Evolutionary conservation across 1,284 basidiomycete species (phyloP), one percentile per base, ranked within the genome.

Genomic region (Lentinula novae-zelandiae): DNA sequence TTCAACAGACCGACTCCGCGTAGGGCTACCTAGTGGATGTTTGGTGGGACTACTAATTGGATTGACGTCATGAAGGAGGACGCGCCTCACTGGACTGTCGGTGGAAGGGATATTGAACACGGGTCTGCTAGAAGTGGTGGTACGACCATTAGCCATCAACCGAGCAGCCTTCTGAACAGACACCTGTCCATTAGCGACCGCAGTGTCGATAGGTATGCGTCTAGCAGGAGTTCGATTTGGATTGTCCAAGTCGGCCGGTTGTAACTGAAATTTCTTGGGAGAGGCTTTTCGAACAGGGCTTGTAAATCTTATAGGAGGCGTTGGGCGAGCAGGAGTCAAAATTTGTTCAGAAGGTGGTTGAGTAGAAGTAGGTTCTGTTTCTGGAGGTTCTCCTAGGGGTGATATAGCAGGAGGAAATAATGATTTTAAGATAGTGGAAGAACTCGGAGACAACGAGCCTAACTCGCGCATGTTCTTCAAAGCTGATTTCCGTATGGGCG

Each of bases 21-120:
- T 6, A 46, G 58, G 58, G 46, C 51, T 60, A 6, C 60, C 39
- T 9, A 15, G 48, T n/a, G 48, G n/a, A 15, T 9, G 57, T 27
- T 53, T 61, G 1, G 48, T 51, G 10, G 54, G 54, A 31, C 53
- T 61, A 17, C 13, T 5, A 15, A 22, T 15, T 15, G 2, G 3
- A 44, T 44, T 22, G 36, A 34, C 74, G 75, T 53, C 68, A 36
- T 67, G 60, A 51, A 81, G 65, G 2, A 77, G 75, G 17, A 87
- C 73, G 48, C 86, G 81, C 63, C 82, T 80, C 9, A 87, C 85
- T 38, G 87, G 88, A 59, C 79, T 84, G 39, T 82, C 67, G 66
- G 71, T 63, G 64, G 79, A 64, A 70, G 69, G 69, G 39, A 75
- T 72, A 38, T 68, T 70, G 52, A 77, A 67, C 4, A 65, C 51